A percentile compares a stretch with the other conserved stretches of the same genome.
phyloP scores from a whole-genome alignment of 2,329 filamentous ascomycete genomes.

The Penicillium paneum region DNA sequence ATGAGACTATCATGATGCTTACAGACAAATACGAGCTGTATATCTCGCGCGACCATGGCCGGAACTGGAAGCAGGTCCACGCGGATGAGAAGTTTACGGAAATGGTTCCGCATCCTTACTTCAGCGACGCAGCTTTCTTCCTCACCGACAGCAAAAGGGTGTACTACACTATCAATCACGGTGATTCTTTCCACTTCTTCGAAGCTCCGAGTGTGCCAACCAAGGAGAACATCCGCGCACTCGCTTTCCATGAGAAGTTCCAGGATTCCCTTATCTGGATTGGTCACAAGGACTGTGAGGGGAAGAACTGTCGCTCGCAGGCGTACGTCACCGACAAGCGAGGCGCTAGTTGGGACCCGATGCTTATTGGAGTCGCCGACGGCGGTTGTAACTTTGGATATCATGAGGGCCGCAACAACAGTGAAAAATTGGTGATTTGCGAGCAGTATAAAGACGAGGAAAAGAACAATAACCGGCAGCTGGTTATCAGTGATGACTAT shows the following conservation, averaged over 20 bases:
- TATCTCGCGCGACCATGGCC: slow-evolving; percentile 81
- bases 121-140: slow-evolving; percentile 84
- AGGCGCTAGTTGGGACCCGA: slow-evolving; percentile 71
- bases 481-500: slow-evolving; percentile 76
- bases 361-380: slow-evolving; percentile 63
- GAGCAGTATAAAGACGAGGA: slow-evolving; percentile 63
- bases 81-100: slow-evolving; percentile 58
- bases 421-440: slow-evolving; percentile 62
- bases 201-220: slow-evolving; percentile 17
- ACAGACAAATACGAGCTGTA: slow-evolving; percentile 61
- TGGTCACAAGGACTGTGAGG: slow-evolving; percentile 66
- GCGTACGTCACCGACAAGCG: slow-evolving; percentile 77
- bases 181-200: slow-evolving; percentile 60
- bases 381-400: slow-evolving; percentile 84
- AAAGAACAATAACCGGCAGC: slow-evolving; percentile 60
- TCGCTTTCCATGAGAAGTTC: slow-evolving; percentile 78
- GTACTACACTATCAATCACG: slow-evolving; percentile 78
- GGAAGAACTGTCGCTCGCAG: slow-evolving; percentile 64
- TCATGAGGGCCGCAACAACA: slow-evolving; percentile 56
- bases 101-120: slow-evolving; percentile 75
- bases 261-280: slow-evolving; percentile 93
- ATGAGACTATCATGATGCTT: slow-evolving; percentile 70
- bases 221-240: slow-evolving; percentile 48
- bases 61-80: slow-evolving; percentile 68
- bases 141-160: slow-evolving; percentile 66